Base-by-base conservation (phyloP, 805 yeast species). In the Suhomyces pyralidae region DNA sequence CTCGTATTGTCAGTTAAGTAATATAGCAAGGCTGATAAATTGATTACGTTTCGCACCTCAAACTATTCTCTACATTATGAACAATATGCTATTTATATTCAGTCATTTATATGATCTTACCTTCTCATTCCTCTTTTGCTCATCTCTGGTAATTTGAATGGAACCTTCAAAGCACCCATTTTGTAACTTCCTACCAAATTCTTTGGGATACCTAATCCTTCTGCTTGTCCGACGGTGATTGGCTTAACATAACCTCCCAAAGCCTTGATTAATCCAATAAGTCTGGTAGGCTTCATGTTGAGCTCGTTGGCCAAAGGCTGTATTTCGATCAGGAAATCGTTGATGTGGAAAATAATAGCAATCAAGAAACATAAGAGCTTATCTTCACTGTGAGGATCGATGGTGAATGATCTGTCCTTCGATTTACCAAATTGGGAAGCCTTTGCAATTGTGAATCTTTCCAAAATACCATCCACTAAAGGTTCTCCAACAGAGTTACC, bases 331-430 rank as follows among this genome's bases (percentile, higher is more conserved):
- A 80, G 74, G 71, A 83, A 93, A 55, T 81, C 84, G 66, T 90
- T 90, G 51, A 92, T 77, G 67, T 86, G 93, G 64, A 94, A 73
- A 40, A 88, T 77, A 40, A 87, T 70, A 5, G 86, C 88, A 55
- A 94, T 73, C 46, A 91, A 75, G 70, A 83, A 86, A 69, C 97
- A 88, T 58, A 94, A 74, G 47, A 94, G 76, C 70, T 87, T 90
- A 71, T 90, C 97, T 68, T 90, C 97, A 64, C 83, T 82, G 61
- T 82, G 86, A 40, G 98, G 97, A 64, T 94, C 97, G 55, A 94
- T 81, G 56, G 81, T 76, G 66, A 81, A 93, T n/a, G 86, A 79
- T 60, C 85, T 81, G 56, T 86, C 90, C 65, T 85, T 86, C n/a
- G 88, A 73, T 67, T 82, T 84, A 53, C 94, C 96, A 56, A 83